Evolutionary conservation across 331 rosid species (phyloP).

Genomic region (Rosa hybrid): DNA sequence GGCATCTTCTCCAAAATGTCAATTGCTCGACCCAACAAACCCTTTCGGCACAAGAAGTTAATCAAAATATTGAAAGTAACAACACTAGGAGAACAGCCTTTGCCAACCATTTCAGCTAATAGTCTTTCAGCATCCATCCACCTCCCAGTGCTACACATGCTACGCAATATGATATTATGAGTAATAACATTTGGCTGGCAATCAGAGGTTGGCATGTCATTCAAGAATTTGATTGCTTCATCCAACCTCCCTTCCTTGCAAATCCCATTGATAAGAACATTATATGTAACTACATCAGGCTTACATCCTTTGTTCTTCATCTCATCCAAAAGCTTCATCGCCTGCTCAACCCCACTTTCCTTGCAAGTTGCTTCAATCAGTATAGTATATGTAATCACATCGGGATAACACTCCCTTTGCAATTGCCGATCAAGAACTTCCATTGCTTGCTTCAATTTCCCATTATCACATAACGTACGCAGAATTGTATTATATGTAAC

Average conservation of each 20-base stretch:
- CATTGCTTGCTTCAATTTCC: slow-evolving; percentile 82
- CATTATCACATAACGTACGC: slow-evolving; percentile 72
- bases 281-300: slow-evolving; percentile 83
- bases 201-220: slow-evolving; percentile 56
- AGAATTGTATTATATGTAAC: slow-evolving; percentile 73
- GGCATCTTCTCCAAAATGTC: slow-evolving; percentile 89
- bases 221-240: slow-evolving; percentile 70
- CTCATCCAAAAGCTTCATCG: slow-evolving; percentile 79
- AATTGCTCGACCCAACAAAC: slow-evolving; percentile 76
- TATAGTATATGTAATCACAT: slow-evolving; percentile 77
- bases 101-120: slow-evolving; percentile 66
- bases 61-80: slow-evolving; percentile 93
- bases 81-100: slow-evolving; percentile 86
- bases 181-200: slow-evolving; percentile 77
- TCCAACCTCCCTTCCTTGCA: slow-evolving; percentile 83
- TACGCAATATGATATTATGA: slow-evolving; percentile 73
- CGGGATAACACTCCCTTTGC: slow-evolving; percentile 75
- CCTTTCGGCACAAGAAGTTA: slow-evolving; percentile 76
- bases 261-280: slow-evolving; percentile 81
- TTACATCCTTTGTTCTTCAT: slow-evolving; percentile 78
- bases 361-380: slow-evolving; percentile 89
- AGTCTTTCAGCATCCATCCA: slow-evolving; percentile 89
- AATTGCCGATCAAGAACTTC: slow-evolving; percentile 72
- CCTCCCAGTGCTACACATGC: slow-evolving; percentile 83
- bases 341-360: slow-evolving; percentile 74